Evolutionary conservation across 225 moss, liverwort and hornwort species (phyloP), one percentile per base, ranked within the genome.

Genomic region (Pseudisothecium myosuroides): DNA sequence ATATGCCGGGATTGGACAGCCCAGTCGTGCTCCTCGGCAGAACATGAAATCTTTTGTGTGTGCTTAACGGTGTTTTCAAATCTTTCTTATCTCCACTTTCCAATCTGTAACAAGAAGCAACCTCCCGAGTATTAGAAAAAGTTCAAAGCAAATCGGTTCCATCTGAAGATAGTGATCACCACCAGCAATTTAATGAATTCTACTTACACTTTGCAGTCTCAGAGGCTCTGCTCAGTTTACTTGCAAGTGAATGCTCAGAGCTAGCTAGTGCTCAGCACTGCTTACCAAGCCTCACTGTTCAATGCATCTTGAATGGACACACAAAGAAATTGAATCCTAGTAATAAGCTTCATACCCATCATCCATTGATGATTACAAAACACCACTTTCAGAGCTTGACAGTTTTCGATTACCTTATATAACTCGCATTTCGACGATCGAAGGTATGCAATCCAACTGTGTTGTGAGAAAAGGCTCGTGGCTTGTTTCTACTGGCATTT

Each of bases 391-490:
- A 50, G 7, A 49, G 39, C 22, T 68, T 47, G 26, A 17, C 47
- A 36, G 9, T 43, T 67, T 50, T 71, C 5, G 19, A 18, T 82
- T 36, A 92, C 92, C 89, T 92, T 56, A 92, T 76, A 12, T 91
- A 91, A 71, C 92, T 92, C 61, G 92, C 92, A 85, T 92, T 91
- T 60, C 92, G 92, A 72, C 92, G 92, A 72, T 92, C 92, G 13
- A 92, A 92, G 32, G 87, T 85, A 28, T 87, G 86, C 77, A 89
- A 47, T 19, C 92, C 92, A 20, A 92, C 85, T n/a, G 86, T 83
- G 64, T 90, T 92, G 82, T 89, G 89, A 54, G 76, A 80, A 43
- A 90, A 87, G 39, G 83, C 89, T 85, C 85, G 81, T 16, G 90
- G 80, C 87, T 60, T 84, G 84, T 92, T 92, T 32, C 92, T 62